A percentile compares a stretch with the other conserved stretches of the same genome.
These are phyloP conservation scores for Amanita pallidorosea DNA, from an alignment of 768 basidiomycete species.

Conservation along the genomic window DNA sequence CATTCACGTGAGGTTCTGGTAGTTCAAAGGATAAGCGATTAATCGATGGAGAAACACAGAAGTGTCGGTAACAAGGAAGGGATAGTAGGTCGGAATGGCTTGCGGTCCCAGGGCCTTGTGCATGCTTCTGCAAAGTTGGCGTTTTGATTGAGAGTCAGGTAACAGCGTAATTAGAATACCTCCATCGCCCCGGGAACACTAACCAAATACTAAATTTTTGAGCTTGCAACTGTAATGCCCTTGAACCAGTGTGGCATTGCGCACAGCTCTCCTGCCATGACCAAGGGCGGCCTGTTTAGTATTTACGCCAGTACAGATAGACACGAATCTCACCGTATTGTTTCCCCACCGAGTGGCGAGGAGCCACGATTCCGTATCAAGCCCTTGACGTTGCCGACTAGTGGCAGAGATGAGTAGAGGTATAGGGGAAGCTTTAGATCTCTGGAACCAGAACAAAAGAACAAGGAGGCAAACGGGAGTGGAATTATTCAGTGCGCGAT, in stretches of 20 bases:
- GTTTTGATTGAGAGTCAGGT: conserved; percentile 42
- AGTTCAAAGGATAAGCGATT: conserved; percentile 30
- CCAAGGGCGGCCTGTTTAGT: conserved; percentile 42
- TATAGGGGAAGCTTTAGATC: conserved; percentile 26
- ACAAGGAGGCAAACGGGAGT: conserved; percentile 23
- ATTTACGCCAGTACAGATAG: background rate
- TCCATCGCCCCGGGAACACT: background rate
- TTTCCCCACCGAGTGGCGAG: conserved; percentile 46
- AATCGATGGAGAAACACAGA: conserved; percentile 46
- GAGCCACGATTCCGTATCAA: conserved; percentile 63
- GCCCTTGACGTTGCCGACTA: conserved; percentile 56
- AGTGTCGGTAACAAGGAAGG: conserved; percentile 46
- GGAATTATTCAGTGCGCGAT: conserved; percentile 10
- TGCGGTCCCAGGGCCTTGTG: conserved; percentile 48
- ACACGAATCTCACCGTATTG: conserved; percentile 41
- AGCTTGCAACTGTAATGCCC: conserved; percentile 36
- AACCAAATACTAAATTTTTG: conserved; percentile 42
- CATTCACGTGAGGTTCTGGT: conserved; percentile 27
- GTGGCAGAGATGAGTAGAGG: conserved; percentile 46
- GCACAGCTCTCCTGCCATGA: conserved; percentile 64
- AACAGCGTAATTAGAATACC: background rate
- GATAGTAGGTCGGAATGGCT: conserved; percentile 44
- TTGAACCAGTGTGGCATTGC: conserved; percentile 15
- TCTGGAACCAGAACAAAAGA: conserved; percentile 30
- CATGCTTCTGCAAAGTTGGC: conserved; percentile 56